A percentile compares a stretch with the other conserved stretches of the same genome.
Evolutionary conservation across 2,329 filamentous ascomycete species (phyloP).

Genomic region (Metarhizium album): DNA sequence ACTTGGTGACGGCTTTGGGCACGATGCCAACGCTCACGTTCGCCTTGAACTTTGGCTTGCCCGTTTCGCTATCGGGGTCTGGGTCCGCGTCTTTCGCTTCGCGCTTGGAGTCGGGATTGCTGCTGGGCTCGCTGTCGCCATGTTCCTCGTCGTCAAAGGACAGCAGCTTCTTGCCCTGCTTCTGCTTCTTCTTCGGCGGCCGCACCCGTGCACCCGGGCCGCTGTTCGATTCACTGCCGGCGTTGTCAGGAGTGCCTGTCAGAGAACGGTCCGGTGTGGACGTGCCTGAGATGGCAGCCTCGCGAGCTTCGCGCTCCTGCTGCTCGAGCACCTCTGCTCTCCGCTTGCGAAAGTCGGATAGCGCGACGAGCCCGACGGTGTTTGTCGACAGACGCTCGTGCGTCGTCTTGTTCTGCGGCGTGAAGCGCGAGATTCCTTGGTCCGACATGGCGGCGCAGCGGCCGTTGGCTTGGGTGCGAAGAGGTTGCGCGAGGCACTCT

Average conservation of each 20-base stretch:
- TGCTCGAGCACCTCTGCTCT: conserved; percentile 89
- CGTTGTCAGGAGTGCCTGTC: conserved; percentile 35
- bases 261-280: conserved; percentile 39
- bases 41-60: conserved; percentile 41
- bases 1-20: conserved; percentile 61
- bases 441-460: conserved; percentile 27
- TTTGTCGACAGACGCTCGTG: conserved; percentile 75
- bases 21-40: conserved; percentile 51
- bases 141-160: conserved; percentile 59
- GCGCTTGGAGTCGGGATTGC: not conserved
- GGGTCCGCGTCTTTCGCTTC: conserved; percentile 14
- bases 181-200: conserved; percentile 31
- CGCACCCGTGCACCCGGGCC: conserved; percentile 15
- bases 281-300: conserved; percentile 37
- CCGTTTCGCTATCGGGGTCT: conserved; percentile 8
- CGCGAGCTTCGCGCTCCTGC: conserved; percentile 71
- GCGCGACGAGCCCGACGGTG: conserved; percentile 81
- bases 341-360: conserved; percentile 92
- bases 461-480: conserved; percentile 1
- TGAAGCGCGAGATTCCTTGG: conserved; percentile 49
- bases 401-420: conserved; percentile 62
- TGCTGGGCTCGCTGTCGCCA: conserved; percentile 31
- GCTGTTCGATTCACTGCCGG: conserved; percentile 22
- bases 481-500: not conserved
- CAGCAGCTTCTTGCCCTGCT: conserved; percentile 35